Evolutionary conservation across 805 yeast genomes (phyloP), one percentile per base, ranked within the genome.

Genomic region (Candida nemodendra): DNA sequence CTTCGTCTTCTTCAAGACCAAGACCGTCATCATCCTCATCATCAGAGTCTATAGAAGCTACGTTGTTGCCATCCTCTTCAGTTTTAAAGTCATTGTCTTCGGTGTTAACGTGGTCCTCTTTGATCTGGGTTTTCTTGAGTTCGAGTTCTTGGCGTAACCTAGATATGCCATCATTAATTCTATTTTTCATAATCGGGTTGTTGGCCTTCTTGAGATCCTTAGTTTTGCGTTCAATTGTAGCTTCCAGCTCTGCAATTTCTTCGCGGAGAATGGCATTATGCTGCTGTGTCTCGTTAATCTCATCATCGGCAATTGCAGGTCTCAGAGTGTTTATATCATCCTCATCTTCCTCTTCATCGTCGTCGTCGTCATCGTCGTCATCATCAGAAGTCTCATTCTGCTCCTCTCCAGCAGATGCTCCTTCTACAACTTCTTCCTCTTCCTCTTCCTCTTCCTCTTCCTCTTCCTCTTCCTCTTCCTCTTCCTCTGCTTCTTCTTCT

Each of bases 131-230:
- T 62, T 74, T 76, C 67, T 91, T 93, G 54, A 79, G 72, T 38
- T 88, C 96, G 42, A 88, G 72, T 51, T 91, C 96, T 38, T 81
- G 79, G 59, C 79, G 81, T 54, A 93, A 71, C 44, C 90, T 81
- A 41, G 73, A 75, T 35, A 87, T 84, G 35, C 84, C 89, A 47
- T 84, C 93, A 51, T 81, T 72, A 58, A 90, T 85, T 65, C 97
- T 81, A 61, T 82, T 84, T 55, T 82, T 79, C 78, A 93, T 73
- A 64, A 91, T 82, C 50, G 91, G 90, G 56, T 88, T 88, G 34
- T 79, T 72, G 13, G 90, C 89, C 48, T 81, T 79, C 15, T 72
- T 77, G 33, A 87, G 75, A 51, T 85, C 89, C 31, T 71, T 71
- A 57, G 78, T 78, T 54, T 91, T 90, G 51, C 81, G 82, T 38